A percentile compares a stretch with the other conserved stretches of the same genome.
Conservation (phyloP, 352 stramenopile species). For the Pythium aquatile region DNA sequence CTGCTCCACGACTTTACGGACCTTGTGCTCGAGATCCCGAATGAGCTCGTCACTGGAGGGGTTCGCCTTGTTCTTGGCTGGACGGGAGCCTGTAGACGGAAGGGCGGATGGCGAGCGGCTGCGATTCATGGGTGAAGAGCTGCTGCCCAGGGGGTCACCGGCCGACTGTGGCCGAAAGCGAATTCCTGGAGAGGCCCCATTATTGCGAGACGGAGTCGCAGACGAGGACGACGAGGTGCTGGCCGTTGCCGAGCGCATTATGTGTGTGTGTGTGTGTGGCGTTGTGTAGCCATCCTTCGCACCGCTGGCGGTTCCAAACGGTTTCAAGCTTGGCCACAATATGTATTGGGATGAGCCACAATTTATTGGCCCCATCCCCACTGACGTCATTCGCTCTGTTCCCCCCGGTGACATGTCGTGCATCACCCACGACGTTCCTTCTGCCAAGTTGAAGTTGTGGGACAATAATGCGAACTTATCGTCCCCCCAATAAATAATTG, state of each 20-base stretch:
- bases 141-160: neutral
- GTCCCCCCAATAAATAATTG: neutral
- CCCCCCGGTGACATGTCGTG: constrained; percentile 11
- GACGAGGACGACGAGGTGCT: too few species aligned
- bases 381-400: too few species aligned
- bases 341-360: neutral
- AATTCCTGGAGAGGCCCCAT: neutral
- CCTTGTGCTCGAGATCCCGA: constrained; percentile 67
- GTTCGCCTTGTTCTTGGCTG: constrained; percentile 43
- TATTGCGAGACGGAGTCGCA: neutral
- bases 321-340: neutral
- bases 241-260: too few species aligned
- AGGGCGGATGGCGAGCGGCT: neutral
- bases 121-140: neutral
- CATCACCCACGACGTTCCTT: constrained; percentile 16
- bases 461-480: constrained; percentile 17
- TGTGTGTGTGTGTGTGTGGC: too few species aligned
- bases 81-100: neutral
- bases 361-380: too few species aligned
- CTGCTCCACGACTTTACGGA: constrained; percentile 76
- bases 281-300: constrained; percentile 3
- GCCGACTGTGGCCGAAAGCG: constrained; percentile 26
- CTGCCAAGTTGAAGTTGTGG: constrained; percentile 19
- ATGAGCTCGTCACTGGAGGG: constrained; percentile 78
- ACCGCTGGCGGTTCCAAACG: neutral